Evolutionary conservation across 257 asterid species (phyloP).

Genomic region (Solanum sparsipilum): DNA sequence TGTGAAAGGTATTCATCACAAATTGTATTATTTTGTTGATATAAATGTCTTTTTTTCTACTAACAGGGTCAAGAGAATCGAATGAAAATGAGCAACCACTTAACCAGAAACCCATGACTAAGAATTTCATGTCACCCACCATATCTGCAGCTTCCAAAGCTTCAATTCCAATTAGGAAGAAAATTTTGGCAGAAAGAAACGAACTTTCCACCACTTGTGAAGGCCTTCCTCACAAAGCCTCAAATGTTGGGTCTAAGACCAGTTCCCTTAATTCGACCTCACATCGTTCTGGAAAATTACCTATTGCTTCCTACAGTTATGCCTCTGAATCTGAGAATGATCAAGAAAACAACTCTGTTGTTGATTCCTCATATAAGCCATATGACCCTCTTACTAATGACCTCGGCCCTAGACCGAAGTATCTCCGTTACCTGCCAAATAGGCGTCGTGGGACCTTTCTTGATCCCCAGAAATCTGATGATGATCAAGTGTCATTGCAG

Average conservation of each 20-base stretch:
- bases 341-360: not conserved
- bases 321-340: slow-evolving; percentile 21
- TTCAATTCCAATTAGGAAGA: slow-evolving; percentile 30
- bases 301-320: not conserved
- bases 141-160: slow-evolving; percentile 55
- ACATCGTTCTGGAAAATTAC: not conserved
- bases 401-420: slow-evolving; percentile 69
- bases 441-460: slow-evolving; percentile 27
- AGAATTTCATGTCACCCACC: slow-evolving; percentile 54
- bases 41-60: not conserved
- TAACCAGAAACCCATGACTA: slow-evolving; percentile 13
- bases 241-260: not conserved
- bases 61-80: slow-evolving; percentile 32
- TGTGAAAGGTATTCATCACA: not conserved
- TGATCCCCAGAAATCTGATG: slow-evolving; percentile 10
- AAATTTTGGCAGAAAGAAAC: slow-evolving; percentile 43
- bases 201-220: slow-evolving; percentile 15
- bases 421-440: slow-evolving; percentile 53
- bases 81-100: slow-evolving; percentile 44
- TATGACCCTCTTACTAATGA: slow-evolving; percentile 47
- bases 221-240: not conserved
- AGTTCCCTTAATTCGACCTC: not conserved
- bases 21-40: not conserved
- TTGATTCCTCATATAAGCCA: slow-evolving; percentile 23
- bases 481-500: slow-evolving; percentile 13